Conservation (phyloP, 225 moss, liverwort and hornwort genomes). For the Rhytidiadelphus loreus region DNA sequence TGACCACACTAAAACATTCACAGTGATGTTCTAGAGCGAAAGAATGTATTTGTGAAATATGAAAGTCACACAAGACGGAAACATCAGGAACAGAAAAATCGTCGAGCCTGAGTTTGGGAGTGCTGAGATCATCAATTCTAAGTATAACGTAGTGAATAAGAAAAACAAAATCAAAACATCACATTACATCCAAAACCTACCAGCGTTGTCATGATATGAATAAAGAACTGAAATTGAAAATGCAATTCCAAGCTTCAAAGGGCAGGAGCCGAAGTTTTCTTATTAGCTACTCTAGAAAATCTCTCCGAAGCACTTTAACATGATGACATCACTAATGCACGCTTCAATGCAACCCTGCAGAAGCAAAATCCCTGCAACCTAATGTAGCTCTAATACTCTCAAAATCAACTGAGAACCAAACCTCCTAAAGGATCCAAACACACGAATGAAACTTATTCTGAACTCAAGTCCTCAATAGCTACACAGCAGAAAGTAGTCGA, state of each 20-base stretch:
- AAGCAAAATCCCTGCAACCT: neutral
- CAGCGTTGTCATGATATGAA: neutral
- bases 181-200: neutral
- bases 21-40: neutral
- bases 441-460: neutral
- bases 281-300: neutral
- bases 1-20: neutral
- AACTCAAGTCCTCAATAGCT: neutral
- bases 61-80: neutral
- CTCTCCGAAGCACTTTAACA: neutral
- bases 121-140: neutral
- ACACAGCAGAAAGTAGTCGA: constrained; percentile 4
- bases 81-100: neutral
- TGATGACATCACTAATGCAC: neutral
- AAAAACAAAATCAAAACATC: neutral
- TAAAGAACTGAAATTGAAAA: neutral
- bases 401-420: neutral
- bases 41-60: neutral
- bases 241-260: neutral
- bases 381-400: neutral
- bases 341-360: neutral
- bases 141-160: neutral
- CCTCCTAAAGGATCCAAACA: neutral
- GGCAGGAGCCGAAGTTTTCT: neutral
- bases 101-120: neutral